Percentiles rank a stretch among this genome's conserved stretches.
These are phyloP conservation scores for Aspergillus sp. DNA, from an alignment of 2,329 filamentous ascomycete genomes.

Conservation along the genomic window DNA sequence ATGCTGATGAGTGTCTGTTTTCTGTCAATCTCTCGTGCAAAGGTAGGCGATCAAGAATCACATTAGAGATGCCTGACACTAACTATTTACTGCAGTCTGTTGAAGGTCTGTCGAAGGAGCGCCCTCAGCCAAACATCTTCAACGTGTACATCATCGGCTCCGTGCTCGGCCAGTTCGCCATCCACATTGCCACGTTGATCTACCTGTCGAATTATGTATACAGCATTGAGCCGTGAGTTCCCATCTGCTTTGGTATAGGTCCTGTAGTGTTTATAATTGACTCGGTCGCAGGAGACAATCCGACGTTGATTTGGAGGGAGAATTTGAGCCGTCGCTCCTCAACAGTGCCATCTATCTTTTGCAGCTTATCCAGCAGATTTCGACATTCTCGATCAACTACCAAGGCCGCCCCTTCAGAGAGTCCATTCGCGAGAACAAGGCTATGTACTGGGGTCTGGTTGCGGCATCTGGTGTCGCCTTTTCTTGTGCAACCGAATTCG, in stretches of 20 bases:
- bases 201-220: conserved; percentile 92
- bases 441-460: conserved; percentile 97
- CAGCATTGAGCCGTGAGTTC: conserved; percentile 75
- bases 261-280: conserved; percentile 35
- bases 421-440: conserved; percentile 89
- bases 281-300: conserved; percentile 49
- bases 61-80: conserved; percentile 7
- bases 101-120: conserved; percentile 92
- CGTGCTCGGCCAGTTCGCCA: conserved; percentile 93
- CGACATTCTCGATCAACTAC: conserved; percentile 99
- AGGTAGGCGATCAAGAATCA: conserved; percentile 51
- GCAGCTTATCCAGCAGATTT: conserved; percentile 97
- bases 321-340: conserved; percentile 88
- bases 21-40: conserved; percentile 95
- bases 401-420: conserved; percentile 97
- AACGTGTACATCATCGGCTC: conserved; percentile 98
- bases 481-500: conserved; percentile 89
- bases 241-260: background rate
- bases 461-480: conserved; percentile 89
- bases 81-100: conserved; percentile 62
- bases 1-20: conserved; percentile 99
- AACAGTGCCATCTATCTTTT: conserved; percentile 97
- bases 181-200: conserved; percentile 91
- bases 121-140: conserved; percentile 97
- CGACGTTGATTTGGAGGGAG: conserved; percentile 86